Conservation (phyloP, 179 eudicot genomes). For the Kewa caespitosa region DNA sequence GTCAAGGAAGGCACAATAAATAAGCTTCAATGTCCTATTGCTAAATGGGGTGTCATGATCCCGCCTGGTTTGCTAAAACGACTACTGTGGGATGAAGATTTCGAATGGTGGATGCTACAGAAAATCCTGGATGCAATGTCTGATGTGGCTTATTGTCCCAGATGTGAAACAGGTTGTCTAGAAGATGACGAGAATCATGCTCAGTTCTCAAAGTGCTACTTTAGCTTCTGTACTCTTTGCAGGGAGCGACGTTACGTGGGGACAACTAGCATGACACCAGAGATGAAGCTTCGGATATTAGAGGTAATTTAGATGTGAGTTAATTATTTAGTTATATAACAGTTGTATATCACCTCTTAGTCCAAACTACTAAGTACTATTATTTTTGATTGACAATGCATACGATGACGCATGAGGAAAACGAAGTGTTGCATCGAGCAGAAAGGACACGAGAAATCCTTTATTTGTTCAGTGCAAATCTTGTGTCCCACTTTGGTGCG, state of each 20-base stretch:
- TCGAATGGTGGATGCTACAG: constrained; percentile 77
- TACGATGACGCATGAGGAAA: too few relatives aligned
- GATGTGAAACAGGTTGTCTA: constrained; percentile 90
- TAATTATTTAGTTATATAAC: not conserved
- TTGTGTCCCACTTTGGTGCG: too few relatives aligned
- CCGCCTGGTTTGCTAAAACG: constrained; percentile 79
- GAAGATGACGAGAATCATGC: constrained; percentile 83
- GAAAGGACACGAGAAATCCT: too few relatives aligned
- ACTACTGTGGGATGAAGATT: constrained; percentile 66
- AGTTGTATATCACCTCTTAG: too few relatives aligned
- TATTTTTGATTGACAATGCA: too few relatives aligned
- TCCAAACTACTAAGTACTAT: too few relatives aligned
- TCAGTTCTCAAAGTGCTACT: constrained; percentile 87
- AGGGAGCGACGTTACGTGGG: constrained; percentile 83
- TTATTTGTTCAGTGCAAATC: too few relatives aligned
- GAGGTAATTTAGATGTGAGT: constrained; percentile 48
- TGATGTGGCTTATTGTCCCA: constrained; percentile 87
- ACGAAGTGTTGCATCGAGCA: too few relatives aligned
- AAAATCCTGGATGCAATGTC: constrained; percentile 85
- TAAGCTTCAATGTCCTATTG: constrained; percentile 66
- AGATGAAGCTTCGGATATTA: constrained; percentile 65
- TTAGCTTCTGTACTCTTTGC: constrained; percentile 86
- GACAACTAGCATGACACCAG: constrained; percentile 68
- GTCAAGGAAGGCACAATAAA: constrained; percentile 73
- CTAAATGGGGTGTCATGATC: constrained; percentile 86